Evolutionary conservation across 768 basidiomycete species (phyloP), one percentile per base, ranked within the genome.

Genomic region (Lactifluus volemus): DNA sequence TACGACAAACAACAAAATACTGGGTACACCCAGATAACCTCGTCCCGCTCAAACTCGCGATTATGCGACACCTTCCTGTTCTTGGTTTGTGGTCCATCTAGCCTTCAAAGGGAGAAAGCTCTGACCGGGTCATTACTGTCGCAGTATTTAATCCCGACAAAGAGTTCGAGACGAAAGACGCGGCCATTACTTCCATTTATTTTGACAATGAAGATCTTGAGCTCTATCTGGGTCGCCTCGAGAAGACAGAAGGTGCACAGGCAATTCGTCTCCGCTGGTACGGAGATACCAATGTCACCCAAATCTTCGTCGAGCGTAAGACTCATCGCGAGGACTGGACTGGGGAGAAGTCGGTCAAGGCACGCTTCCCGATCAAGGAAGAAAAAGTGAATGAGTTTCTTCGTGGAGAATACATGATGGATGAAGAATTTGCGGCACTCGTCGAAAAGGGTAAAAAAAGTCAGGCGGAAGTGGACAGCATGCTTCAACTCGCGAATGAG

Each of bases 291-390:
- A 79, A 84, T 60, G 82, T 80, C 53, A 92, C 88, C 7, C 67
- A 90, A 86, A 89, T 92, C 42, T 92, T 89, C 65, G 86, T 92
- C 19, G 89, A 92, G 73, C 87, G 89, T 45, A 92, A 92, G 73
- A 92, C 89, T 0, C 89, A 99, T 71, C 84, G 94, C 57, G 97
- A 99, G 73, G 97, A 99, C 70, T 99, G 97, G 97, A 98, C 96
- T 0, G 97, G 97, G 38, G 96, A 99, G 73, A 98, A 98, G 73
- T 94, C 92, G 10, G 95, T 98, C 70, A 99, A 98, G 74, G 90
- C 94, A 14, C 89, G 95, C 11, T 98, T 98, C 76, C 85, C 91
- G 3, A 86, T 99, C 72, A 94, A 96, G 70, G 96, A 98, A 70
- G 84, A 92, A 63, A 83, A 89, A 49, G 86, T 98, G 67, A 96